phyloP scores from a whole-genome alignment of 495 filamentous ascomycete genomes.

The Bombardia bombarda region DNA sequence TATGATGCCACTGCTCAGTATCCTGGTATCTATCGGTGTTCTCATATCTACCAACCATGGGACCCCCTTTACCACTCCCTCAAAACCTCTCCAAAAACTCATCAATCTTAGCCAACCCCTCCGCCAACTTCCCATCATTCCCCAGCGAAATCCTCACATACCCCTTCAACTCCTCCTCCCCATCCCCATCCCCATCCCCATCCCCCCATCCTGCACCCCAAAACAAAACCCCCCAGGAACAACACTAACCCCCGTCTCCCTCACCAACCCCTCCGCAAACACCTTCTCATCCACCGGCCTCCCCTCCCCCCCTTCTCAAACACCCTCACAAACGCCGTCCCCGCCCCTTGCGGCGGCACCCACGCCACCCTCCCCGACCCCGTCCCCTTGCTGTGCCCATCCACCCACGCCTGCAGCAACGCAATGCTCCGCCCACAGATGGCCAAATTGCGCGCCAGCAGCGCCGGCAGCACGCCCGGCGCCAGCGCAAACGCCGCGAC shows the following conservation, averaged over 20 bases:
- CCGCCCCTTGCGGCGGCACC: constrained; percentile 66
- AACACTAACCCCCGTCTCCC: constrained; percentile 66
- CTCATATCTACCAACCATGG: too few relatives aligned
- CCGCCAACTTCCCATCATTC: constrained; percentile 1
- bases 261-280: constrained; percentile 60
- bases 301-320: constrained; percentile 28
- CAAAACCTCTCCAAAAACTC: constrained; percentile 2
- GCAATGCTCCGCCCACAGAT: constrained; percentile 61
- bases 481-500: constrained; percentile 64
- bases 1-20: too few relatives aligned
- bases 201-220: constrained; percentile 34
- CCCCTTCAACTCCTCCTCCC: constrained; percentile 53
- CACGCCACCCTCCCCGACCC: constrained; percentile 56
- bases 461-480: constrained; percentile 47
- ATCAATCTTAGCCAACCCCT: too few relatives aligned
- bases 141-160: constrained; percentile 53
- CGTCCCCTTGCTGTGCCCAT: constrained; percentile 48
- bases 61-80: neutral
- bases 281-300: constrained; percentile 53
- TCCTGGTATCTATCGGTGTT: too few relatives aligned
- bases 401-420: constrained; percentile 59
- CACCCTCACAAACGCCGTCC: constrained; percentile 69
- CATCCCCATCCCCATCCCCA: constrained; percentile 29
- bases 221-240: constrained; percentile 64
- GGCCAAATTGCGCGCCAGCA: constrained; percentile 59